Base-by-base conservation (phyloP, 306 rosid species). In the Prunus davidiana region DNA sequence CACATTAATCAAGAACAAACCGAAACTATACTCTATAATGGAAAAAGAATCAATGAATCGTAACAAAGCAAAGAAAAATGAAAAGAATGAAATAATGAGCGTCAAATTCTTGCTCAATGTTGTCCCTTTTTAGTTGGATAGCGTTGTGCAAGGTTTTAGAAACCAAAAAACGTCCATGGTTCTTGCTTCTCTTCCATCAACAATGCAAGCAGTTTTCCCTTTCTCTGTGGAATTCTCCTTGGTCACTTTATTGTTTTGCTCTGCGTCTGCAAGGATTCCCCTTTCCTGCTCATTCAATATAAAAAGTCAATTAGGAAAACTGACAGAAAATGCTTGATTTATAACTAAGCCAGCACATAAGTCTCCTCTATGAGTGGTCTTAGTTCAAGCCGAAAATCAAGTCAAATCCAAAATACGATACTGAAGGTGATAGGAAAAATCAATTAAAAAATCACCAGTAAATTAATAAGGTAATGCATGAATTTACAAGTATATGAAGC, bases 61-160 rank as follows among this genome's bases (percentile, higher is more conserved):
- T 22, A 51, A 67, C 12, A 61, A 45, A 10, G 41, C n/a, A 19
- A 15, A 63, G 77, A 57, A 51, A 52, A 79, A 61, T 22, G 3
- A 24, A 64, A 91, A 72, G 80, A 91, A 83, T 72, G 81, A 87
- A 91, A 86, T 82, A 82, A 87, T 87, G 81, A 67, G 72, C 62
- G 46, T 51, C 64, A 66, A 73, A 32, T 22, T 60, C 43, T 71
- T 41, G 69, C 27, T 72, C 71, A 52, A 46, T 8, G 60, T 69
- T 76, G 43, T 76, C 45, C 78, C 2, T 3, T 14, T 73, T 83
- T 73, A 86, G 82, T 82, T 61, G 52, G 93, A 86, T 8, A 83
- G 74, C 57, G 97, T 91, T 62, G 97, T 91, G 94, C 98, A 93
- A 81, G 98, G 97, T 88, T 90, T 94, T 41, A 94, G 86, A 86